Conservation (phyloP, 768 basidiomycete genomes). For the Phylloporus sp. region DNA sequence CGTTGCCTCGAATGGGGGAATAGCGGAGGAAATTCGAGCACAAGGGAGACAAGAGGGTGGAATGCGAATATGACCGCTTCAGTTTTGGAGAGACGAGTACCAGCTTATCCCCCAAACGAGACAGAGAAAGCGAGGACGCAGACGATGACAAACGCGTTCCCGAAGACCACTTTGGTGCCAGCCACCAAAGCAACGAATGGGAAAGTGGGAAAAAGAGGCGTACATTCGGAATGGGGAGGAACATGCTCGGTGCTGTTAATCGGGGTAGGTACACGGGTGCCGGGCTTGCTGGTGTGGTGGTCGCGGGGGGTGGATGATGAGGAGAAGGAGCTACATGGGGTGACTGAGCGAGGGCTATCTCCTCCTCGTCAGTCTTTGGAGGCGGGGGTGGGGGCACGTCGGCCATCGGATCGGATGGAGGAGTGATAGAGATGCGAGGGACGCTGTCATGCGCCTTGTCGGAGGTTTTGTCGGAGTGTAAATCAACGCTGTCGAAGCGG, state of each 20-base stretch:
- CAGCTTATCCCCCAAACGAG: not conserved
- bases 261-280: conserved; percentile 55
- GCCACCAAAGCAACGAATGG: conserved; percentile 56
- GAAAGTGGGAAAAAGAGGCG: conserved; percentile 46
- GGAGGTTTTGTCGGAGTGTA: conserved; percentile 9
- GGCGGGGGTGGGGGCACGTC: conserved; percentile 6
- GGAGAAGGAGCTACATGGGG: conserved; percentile 41
- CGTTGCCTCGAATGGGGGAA: conserved; percentile 5
- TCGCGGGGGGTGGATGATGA: not conserved
- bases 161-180: conserved; percentile 37
- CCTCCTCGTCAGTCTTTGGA: conserved; percentile 16
- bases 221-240: conserved; percentile 87
- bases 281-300: conserved; percentile 28
- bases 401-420: conserved; percentile 3
- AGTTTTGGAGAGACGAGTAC: not conserved
- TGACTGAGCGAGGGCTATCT: conserved; percentile 45
- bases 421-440: not conserved
- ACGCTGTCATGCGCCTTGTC: not conserved
- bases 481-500: not conserved
- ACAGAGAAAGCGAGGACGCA: conserved; percentile 31
- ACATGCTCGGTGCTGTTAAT: conserved; percentile 70
- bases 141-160: conserved; percentile 33
- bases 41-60: conserved; percentile 5
- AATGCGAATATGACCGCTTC: not conserved
- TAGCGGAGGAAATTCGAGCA: not conserved